These are phyloP conservation scores for Nidularia sp. DNA, from an alignment of 768 basidiomycete species.

Conservation along the genomic window DNA sequence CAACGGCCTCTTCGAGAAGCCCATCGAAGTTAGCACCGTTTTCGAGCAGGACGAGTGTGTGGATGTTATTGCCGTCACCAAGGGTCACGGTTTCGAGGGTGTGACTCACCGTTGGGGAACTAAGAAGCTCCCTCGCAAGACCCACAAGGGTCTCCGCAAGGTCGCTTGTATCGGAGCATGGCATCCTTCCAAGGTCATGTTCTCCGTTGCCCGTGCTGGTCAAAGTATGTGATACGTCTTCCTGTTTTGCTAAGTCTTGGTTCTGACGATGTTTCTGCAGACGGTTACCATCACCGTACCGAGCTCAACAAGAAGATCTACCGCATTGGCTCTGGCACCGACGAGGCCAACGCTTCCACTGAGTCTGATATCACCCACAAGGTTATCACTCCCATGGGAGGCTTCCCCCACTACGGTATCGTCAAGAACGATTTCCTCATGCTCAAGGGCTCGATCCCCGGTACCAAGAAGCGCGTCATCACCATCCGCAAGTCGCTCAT, in stretches of 20 bases:
- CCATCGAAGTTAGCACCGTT: constrained; percentile 75
- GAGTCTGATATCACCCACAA: constrained; percentile 94
- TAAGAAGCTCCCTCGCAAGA: constrained; percentile 97
- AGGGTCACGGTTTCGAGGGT: constrained; percentile 99
- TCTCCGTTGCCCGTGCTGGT: constrained; percentile 99
- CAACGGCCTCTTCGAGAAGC: constrained; percentile 93
- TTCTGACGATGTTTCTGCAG: constrained; percentile 26
- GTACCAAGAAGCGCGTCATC: constrained; percentile 97
- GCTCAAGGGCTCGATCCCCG: constrained; percentile 93
- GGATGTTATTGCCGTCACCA: constrained; percentile 97
- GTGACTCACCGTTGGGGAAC: constrained; percentile 99
- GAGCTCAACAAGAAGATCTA: constrained; percentile 99
- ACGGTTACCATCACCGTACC: constrained; percentile 95
- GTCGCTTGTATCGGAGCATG: constrained; percentile 98
- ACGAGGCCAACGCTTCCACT: constrained; percentile 85
- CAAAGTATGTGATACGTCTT: constrained; percentile 65
- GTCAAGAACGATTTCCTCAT: constrained; percentile 98
- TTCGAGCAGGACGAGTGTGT: constrained; percentile 98
- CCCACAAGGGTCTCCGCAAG: constrained; percentile 99
- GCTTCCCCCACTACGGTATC: constrained; percentile 98
- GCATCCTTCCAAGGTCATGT: constrained; percentile 99
- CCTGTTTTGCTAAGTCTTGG: neutral
- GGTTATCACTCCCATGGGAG: constrained; percentile 94
- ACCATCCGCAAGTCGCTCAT: constrained; percentile 97
- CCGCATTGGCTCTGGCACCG: constrained; percentile 79